phyloP scores from a whole-genome alignment of 768 basidiomycete species.

The Podaxis mareebaensis region DNA sequence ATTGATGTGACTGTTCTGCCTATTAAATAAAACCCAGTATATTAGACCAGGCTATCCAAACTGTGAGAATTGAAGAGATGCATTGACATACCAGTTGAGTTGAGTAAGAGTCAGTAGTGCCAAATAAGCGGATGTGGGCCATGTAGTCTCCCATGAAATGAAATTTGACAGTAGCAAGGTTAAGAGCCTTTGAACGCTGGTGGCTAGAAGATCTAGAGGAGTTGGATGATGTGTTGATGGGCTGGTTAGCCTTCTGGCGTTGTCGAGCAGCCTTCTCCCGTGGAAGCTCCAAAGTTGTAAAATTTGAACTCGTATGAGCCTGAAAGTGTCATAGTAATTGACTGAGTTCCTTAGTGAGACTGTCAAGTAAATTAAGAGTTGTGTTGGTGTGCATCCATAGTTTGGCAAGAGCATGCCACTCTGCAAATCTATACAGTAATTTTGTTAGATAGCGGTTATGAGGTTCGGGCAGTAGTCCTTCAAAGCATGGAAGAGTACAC shows the following conservation, averaged over 20 bases:
- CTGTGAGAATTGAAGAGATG: no score
- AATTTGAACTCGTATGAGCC: slow-evolving; percentile 24
- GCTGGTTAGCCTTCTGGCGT: slow-evolving; percentile 13
- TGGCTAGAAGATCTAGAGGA: not conserved
- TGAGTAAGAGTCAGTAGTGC: slow-evolving; percentile 15
- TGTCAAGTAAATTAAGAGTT: slow-evolving; percentile 26
- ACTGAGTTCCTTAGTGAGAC: slow-evolving; percentile 29
- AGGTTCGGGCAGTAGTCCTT: slow-evolving; percentile 32
- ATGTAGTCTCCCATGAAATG: slow-evolving; percentile 8
- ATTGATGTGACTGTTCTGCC: not conserved
- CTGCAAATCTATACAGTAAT: slow-evolving; percentile 28
- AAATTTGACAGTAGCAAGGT: slow-evolving; percentile 12
- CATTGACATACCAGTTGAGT: slow-evolving; percentile 24
- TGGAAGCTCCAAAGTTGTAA: slow-evolving; percentile 37
- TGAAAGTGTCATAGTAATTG: slow-evolving; percentile 31
- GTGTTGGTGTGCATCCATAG: slow-evolving; percentile 31
- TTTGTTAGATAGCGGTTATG: slow-evolving; percentile 22
- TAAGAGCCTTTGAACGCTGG: not conserved
- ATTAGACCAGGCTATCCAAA: no score
- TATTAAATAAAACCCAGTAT: not conserved
- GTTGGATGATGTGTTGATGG: not conserved
- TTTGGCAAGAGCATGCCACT: slow-evolving; percentile 38
- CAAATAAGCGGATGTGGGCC: slow-evolving; percentile 5
- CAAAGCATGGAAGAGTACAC: slow-evolving; percentile 38
- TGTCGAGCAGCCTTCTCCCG: slow-evolving; percentile 34